Evolutionary conservation across 805 yeast species (phyloP).

Genomic region (Scheffersomyces spartinae): DNA sequence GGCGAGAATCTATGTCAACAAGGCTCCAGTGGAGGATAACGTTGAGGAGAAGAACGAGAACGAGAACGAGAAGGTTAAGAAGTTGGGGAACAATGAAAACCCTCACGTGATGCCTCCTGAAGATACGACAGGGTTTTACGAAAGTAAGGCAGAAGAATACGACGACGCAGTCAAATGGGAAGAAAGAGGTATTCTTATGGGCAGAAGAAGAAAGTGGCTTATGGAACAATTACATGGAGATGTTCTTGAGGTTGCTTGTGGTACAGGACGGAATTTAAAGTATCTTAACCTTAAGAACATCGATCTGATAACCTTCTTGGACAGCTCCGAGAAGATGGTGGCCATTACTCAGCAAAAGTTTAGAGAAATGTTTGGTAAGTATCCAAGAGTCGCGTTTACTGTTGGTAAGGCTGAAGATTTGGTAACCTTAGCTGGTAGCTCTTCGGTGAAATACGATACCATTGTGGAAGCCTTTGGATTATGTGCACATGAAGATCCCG

Average conservation of each 20-base stretch:
- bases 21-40: constrained; percentile 13
- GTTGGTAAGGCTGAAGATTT: constrained; percentile 85
- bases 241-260: constrained; percentile 88
- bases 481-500: constrained; percentile 94
- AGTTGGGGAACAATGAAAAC: constrained; percentile 20
- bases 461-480: constrained; percentile 90
- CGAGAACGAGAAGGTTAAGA: constrained; percentile 20
- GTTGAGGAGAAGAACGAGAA: no score
- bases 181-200: constrained; percentile 49
- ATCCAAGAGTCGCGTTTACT: constrained; percentile 69
- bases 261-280: constrained; percentile 88
- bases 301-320: constrained; percentile 72
- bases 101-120: constrained; percentile 49
- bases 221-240: constrained; percentile 77
- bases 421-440: constrained; percentile 36
- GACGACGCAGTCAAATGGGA: constrained; percentile 73
- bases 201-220: constrained; percentile 62
- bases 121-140: constrained; percentile 76
- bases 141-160: constrained; percentile 65
- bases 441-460: constrained; percentile 67
- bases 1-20: constrained; percentile 12
- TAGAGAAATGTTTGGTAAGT: constrained; percentile 52
- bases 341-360: constrained; percentile 69
- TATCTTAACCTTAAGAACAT: constrained; percentile 52
- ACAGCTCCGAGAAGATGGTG: constrained; percentile 80